Evolutionary conservation across 805 yeast species (phyloP).

Genomic region (Yamadazyma akitaensis): DNA sequence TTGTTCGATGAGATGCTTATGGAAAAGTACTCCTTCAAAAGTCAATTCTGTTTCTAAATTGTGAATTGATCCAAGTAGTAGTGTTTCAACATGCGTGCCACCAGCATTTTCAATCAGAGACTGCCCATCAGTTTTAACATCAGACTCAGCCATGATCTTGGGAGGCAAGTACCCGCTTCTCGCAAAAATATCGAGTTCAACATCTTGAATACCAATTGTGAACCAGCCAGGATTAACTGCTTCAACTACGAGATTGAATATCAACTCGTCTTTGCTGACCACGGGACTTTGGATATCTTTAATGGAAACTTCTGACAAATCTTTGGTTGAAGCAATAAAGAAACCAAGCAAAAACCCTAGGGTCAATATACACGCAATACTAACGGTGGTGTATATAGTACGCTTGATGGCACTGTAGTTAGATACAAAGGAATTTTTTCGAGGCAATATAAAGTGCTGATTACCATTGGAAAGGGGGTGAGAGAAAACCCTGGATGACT

Average conservation of each 20-base stretch:
- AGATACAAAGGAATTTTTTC: conserved; percentile 23
- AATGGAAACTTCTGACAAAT: conserved; percentile 64
- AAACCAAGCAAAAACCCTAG: conserved; percentile 83
- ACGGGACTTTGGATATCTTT: conserved; percentile 64
- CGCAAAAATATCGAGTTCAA: conserved; percentile 84
- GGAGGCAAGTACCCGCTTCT: conserved; percentile 50
- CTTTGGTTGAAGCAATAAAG: conserved; percentile 81
- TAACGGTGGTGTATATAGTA: conserved; percentile 41
- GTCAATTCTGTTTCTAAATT: conserved; percentile 67
- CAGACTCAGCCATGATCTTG: background rate
- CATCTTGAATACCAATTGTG: conserved; percentile 56
- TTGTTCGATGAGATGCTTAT: conserved; percentile 54
- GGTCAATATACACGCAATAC: conserved; percentile 51
- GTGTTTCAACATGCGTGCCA: conserved; percentile 48
- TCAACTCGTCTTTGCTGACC: conserved; percentile 78
- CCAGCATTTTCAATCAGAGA: background rate
- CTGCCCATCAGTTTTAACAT: background rate
- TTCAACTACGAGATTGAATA: conserved; percentile 72
- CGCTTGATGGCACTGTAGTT: conserved; percentile 24
- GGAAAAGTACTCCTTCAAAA: conserved; percentile 77
- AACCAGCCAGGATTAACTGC: conserved; percentile 89
- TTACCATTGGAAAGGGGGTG: conserved; percentile 20
- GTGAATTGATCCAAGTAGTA: conserved; percentile 67
- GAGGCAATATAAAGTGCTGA: conserved; percentile 26
- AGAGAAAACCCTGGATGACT: conserved; percentile 14